Evolutionary conservation across 2,329 filamentous ascomycete species (phyloP), one percentile per base, ranked within the genome.

Genomic region (Penicillium occitanis): DNA sequence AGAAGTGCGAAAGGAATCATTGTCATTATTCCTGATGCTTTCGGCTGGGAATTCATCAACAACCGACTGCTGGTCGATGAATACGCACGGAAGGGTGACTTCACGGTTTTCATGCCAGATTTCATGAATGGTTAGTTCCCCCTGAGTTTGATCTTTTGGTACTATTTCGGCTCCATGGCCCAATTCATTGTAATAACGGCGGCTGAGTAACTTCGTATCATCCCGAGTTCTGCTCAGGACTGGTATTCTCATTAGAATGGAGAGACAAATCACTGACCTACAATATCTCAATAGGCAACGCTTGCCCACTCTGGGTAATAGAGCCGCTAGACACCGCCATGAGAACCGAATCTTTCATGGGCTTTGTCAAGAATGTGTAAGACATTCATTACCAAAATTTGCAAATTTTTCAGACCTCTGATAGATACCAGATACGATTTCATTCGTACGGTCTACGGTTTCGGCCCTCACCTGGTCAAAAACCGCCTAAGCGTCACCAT

Each of bases 41-140:
- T 87, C 69, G 85, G 85, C 17, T 85, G 84, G 80, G 76, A 79
- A 2, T 83, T 87, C 68, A 74, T 81, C 25, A 87, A 87, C 73
- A 81, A 80, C 61, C 79, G 83, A 44, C 73, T 86, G 5, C 73
- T 87, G 40, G 84, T 84, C 5, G 86, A 88, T 70, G 74, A 75
- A 50, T 86, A 85, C 69, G 84, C 85, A n/a, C 77, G 79, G 66
- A 82, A 82, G 70, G 81, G 81, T 4, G 75, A 76, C 14, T 86
- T 81, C 70, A 76, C 74, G 8, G 84, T 50, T 6, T 14, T 50
- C 11, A 50, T 50, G 22, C 19, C 46, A 13, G 46, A 50, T 13
- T 50, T 50, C 22, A 50, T 50, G 46, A 50, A 50, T 25, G 46
- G 46, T 50, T 14, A 50, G 46, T 28, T 13, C 19, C 10, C 22